Evolutionary conservation across 805 yeast species (phyloP).

Genomic region (Starmerella stellata): DNA sequence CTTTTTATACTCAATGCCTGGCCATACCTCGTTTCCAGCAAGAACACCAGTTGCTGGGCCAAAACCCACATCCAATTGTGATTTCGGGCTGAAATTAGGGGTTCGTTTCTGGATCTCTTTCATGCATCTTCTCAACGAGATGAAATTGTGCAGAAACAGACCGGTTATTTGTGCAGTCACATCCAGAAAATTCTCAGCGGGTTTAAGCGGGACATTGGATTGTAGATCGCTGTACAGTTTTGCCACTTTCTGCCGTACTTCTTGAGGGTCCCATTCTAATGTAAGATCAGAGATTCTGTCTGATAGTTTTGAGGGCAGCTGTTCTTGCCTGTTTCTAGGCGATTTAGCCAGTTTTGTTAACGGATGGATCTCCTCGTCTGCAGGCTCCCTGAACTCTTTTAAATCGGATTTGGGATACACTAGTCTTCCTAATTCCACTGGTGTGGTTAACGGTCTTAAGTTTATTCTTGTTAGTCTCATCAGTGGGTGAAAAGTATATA

Average conservation of each 20-base stretch:
- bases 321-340: slow-evolving; percentile 31
- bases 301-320: slow-evolving; percentile 40
- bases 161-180: slow-evolving; percentile 72
- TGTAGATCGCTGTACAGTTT: slow-evolving; percentile 34
- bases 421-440: neutral
- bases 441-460: neutral
- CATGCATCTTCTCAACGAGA: slow-evolving; percentile 46
- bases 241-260: slow-evolving; percentile 45
- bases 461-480: neutral
- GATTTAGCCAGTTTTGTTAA: slow-evolving; percentile 40
- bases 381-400: neutral
- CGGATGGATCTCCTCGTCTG: too few relatives aligned
- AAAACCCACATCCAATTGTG: slow-evolving; percentile 60
- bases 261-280: slow-evolving; percentile 41
- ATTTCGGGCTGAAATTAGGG: slow-evolving; percentile 38
- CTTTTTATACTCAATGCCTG: slow-evolving; percentile 42
- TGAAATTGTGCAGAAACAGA: slow-evolving; percentile 64
- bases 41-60: slow-evolving; percentile 90
- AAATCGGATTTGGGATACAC: neutral
- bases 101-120: slow-evolving; percentile 43
- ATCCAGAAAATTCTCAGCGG: slow-evolving; percentile 21
- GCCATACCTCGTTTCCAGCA: slow-evolving; percentile 68
- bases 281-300: slow-evolving; percentile 48
- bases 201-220: slow-evolving; percentile 37
- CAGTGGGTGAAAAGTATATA: too few relatives aligned